phyloP scores from a whole-genome alignment of 352 stramenopile genomes.

The Globisporangium recalcitrans region DNA sequence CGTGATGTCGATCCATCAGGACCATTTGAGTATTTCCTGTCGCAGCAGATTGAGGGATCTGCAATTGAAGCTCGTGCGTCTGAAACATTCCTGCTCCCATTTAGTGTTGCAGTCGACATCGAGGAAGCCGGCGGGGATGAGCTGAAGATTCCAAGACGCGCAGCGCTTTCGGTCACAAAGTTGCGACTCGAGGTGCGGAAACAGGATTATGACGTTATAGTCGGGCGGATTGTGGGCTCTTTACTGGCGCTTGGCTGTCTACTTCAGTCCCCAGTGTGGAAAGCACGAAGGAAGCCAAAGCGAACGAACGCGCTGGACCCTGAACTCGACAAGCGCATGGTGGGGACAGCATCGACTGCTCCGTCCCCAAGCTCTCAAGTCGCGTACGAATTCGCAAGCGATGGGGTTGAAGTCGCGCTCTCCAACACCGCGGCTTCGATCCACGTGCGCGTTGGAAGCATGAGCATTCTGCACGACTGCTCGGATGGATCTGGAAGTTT shows the following conservation, averaged over 20 bases:
- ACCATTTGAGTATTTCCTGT: slow-evolving; percentile 32
- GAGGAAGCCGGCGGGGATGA: slow-evolving; percentile 17
- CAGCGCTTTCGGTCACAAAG: slow-evolving; percentile 25
- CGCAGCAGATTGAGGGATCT: slow-evolving; percentile 14
- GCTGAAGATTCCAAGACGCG: slow-evolving; percentile 19
- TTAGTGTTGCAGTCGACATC: slow-evolving; percentile 40
- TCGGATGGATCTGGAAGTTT: slow-evolving; percentile 27
- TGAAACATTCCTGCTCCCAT: slow-evolving; percentile 43
- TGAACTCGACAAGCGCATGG: background rate
- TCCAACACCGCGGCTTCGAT: slow-evolving; percentile 29
- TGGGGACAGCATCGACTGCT: background rate
- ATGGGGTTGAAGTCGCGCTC: slow-evolving; percentile 52
- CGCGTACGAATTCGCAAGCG: slow-evolving; percentile 29
- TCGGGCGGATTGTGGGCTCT: slow-evolving; percentile 1
- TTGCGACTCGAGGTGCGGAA: slow-evolving; percentile 29
- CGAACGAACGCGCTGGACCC: background rate
- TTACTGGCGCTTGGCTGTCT: slow-evolving; percentile 1
- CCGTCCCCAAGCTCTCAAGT: background rate
- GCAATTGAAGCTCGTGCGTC: slow-evolving; percentile 15
- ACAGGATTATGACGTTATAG: slow-evolving; percentile 20
- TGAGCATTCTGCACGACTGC: slow-evolving; percentile 30
- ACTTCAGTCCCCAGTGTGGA: slow-evolving; percentile 3
- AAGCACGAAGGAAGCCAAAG: background rate
- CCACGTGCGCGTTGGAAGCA: slow-evolving; percentile 51
- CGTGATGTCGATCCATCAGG: slow-evolving; percentile 10